Percentiles rank a stretch among this genome's conserved stretches.
Evolutionary conservation across 1,284 basidiomycete genomes (phyloP).

Genomic region (Naganishia sp.): DNA sequence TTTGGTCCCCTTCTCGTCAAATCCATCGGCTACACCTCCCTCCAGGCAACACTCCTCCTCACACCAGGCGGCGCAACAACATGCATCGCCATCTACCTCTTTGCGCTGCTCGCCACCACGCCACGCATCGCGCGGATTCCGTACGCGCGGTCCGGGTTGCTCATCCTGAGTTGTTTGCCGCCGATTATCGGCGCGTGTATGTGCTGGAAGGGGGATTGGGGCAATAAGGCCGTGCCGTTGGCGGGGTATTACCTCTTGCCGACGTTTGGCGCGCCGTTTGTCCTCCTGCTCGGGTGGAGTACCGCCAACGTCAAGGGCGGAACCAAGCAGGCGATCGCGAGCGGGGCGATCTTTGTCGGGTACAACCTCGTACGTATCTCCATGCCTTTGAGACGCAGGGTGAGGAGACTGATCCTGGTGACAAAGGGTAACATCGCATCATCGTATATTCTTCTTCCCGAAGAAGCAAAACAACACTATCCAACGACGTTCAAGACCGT

Average conservation of each 20-base stretch:
- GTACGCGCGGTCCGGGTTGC: slow-evolving; percentile 37
- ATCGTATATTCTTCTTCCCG: slow-evolving; percentile 15
- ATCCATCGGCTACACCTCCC: slow-evolving; percentile 55
- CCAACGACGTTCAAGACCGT: slow-evolving; percentile 29
- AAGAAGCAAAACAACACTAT: slow-evolving; percentile 23
- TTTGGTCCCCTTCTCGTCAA: slow-evolving; percentile 58
- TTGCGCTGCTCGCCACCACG: slow-evolving; percentile 50
- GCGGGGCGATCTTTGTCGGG: slow-evolving; percentile 54
- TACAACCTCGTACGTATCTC: slow-evolving; percentile 43
- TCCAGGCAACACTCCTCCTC: slow-evolving; percentile 55
- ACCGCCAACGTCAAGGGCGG: slow-evolving; percentile 56
- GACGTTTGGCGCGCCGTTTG: slow-evolving; percentile 58
- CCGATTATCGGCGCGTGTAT: slow-evolving; percentile 56
- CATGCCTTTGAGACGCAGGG: not conserved
- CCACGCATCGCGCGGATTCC: slow-evolving; percentile 6
- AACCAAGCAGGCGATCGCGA: slow-evolving; percentile 56
- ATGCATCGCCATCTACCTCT: slow-evolving; percentile 49
- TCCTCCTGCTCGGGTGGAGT: slow-evolving; percentile 55
- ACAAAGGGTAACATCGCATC: slow-evolving; percentile 24
- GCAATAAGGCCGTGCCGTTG: slow-evolving; percentile 54
- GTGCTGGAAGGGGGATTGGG: slow-evolving; percentile 57
- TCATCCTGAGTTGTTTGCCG: slow-evolving; percentile 56
- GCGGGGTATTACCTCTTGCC: slow-evolving; percentile 56
- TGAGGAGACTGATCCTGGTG: not conserved
- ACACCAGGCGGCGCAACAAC: slow-evolving; percentile 56